Percentiles rank a stretch among this genome's conserved stretches.
Conservation (phyloP, 768 basidiomycete genomes). For the Pleurotus salmoneostramineus region DNA sequence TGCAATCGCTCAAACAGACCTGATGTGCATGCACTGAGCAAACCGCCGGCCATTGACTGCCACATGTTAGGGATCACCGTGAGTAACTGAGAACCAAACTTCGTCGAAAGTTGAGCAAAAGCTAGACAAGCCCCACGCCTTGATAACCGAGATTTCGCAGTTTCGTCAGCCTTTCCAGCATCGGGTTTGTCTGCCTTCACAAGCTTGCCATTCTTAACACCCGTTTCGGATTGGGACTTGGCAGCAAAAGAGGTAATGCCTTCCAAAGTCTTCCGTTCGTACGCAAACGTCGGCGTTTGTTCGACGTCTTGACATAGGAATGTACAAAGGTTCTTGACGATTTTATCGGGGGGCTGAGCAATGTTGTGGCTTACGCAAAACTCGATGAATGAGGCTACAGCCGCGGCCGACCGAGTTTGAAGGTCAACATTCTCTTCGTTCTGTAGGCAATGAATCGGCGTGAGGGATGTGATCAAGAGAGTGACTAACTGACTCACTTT, state of each 20-base stretch:
- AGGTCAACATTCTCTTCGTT: constrained; percentile 87
- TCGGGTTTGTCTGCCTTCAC: constrained; percentile 33
- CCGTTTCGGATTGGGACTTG: constrained; percentile 22
- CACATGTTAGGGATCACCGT: constrained; percentile 90
- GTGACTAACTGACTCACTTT: constrained; percentile 50
- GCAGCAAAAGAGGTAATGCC: constrained; percentile 78
- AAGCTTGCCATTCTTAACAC: constrained; percentile 25
- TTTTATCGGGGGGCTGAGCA: constrained; percentile 88
- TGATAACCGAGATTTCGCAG: constrained; percentile 62
- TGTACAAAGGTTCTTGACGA: constrained; percentile 94
- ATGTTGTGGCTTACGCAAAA: constrained; percentile 75
- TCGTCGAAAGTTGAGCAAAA: constrained; percentile 70
- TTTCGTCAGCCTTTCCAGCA: constrained; percentile 46
- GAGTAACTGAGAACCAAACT: constrained; percentile 72
- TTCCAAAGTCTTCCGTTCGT: constrained; percentile 51
- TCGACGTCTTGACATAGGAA: constrained; percentile 92
- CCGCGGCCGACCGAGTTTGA: constrained; percentile 82
- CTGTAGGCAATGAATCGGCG: constrained; percentile 30
- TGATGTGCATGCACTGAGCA: constrained; percentile 61
- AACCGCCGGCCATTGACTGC: constrained; percentile 83
- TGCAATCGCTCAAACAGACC: constrained; percentile 40
- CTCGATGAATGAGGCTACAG: constrained; percentile 85
- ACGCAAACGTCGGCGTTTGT: constrained; percentile 86
- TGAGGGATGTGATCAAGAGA: constrained; percentile 13
- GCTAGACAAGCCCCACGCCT: constrained; percentile 85